Evolutionary conservation across 2,329 filamentous ascomycete species (phyloP), one percentile per base, ranked within the genome.

Genomic region (Sclerotinia glacialis): DNA sequence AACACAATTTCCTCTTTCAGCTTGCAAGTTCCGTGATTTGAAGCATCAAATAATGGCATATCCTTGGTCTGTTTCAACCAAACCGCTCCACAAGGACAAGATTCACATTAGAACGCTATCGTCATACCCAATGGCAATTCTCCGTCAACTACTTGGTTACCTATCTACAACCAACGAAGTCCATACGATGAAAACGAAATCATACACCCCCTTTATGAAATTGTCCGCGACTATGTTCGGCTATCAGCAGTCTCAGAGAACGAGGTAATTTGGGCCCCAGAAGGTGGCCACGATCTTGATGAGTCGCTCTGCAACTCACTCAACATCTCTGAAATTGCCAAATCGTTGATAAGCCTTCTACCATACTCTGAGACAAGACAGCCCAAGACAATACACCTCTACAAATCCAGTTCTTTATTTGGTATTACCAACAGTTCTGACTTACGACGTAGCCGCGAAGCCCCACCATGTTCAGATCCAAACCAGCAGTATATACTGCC

Each of bases 241-340:
- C 37, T 63, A 6, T 54, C 18, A 44, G 3, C 49, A 55, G 7
- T 42, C 14, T 42, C 60, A 6, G 47, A 54, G 23, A 21, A 34
- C 34, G 16, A 42, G 23, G 49, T 53, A 23, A 63, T 23, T 52
- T 62, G 46, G 59, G 21, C 59, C 40, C 46, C 59, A 52, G 59
- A 62, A 3, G 31, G 46, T 50, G n/a, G 49, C 12, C 21, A 63
- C n/a, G 3, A 34, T 3, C 49, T 63, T 42, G 37, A 63, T 28
- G 18, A 54, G 11, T 23, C 49, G 47, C 47, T 53, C 31, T 54
- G 49, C 34, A 54, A 34, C 6, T 23, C 44, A 37, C 34, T 55
- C 8, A 54, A 46, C 12, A 31, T 34, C n/a, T 63, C 60, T 23
- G 47, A 63, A 18, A 7, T 12, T 5, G 60, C 37, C 23, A 54